A percentile compares a stretch with the other conserved stretches of the same genome.
Conservation (phyloP, 1,284 basidiomycete species). For the Irpex sp. region DNA sequence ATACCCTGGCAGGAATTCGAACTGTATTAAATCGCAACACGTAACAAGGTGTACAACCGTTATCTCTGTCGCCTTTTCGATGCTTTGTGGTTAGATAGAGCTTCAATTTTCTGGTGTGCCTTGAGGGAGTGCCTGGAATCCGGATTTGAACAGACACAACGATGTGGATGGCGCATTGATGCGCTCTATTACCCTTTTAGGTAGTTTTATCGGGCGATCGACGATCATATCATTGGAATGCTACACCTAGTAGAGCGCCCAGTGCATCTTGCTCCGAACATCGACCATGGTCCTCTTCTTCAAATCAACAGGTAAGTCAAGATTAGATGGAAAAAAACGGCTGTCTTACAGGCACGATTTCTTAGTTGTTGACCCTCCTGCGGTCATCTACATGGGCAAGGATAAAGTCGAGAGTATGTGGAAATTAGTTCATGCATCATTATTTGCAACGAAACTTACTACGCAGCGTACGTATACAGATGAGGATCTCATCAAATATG, state of each 20-base stretch:
- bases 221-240: neutral
- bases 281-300: slow-evolving; percentile 8
- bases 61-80: too few relatives aligned
- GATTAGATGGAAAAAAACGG: neutral
- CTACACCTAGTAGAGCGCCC: neutral
- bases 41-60: too few relatives aligned
- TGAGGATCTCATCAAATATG: slow-evolving; percentile 92
- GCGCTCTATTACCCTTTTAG: neutral
- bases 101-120: too few relatives aligned
- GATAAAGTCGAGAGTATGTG: slow-evolving; percentile 94
- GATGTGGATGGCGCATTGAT: neutral
- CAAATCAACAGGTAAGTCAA: neutral
- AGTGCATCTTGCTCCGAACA: neutral
- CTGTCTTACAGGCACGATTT: neutral
- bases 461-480: slow-evolving; percentile 44
- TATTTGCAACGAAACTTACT: neutral
- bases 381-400: slow-evolving; percentile 88
- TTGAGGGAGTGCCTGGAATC: too few relatives aligned
- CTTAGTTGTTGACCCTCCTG: slow-evolving; percentile 59
- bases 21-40: too few relatives aligned
- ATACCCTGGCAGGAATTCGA: too few relatives aligned
- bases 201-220: neutral
- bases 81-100: too few relatives aligned
- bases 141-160: too few relatives aligned
- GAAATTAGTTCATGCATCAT: slow-evolving; percentile 7